phyloP scores from a whole-genome alignment of 2,329 filamentous ascomycete species.

The Penicillium sp. region DNA sequence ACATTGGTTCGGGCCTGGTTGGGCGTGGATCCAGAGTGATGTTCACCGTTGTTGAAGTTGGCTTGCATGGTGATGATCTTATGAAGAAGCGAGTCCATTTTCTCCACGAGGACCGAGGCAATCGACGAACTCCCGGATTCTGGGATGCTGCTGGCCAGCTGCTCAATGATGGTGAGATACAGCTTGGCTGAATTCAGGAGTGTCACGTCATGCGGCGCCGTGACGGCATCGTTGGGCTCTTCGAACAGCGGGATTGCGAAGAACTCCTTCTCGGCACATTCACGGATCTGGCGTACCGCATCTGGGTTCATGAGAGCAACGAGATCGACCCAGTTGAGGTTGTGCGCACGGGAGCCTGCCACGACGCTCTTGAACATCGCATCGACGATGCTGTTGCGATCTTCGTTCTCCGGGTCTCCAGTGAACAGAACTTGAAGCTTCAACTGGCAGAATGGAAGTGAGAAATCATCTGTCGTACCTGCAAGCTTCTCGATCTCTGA shows the following conservation, averaged over 20 bases:
- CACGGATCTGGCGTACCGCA: conserved; percentile 40
- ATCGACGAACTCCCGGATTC: conserved; percentile 33
- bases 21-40: conserved; percentile 9
- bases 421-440: conserved; percentile 43
- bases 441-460: conserved; percentile 43
- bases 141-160: conserved; percentile 38
- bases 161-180: conserved; percentile 41
- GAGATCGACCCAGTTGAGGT: conserved; percentile 40
- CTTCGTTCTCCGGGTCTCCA: conserved; percentile 26
- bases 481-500: conserved; percentile 37
- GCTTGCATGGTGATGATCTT: conserved; percentile 33
- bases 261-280: conserved; percentile 43
- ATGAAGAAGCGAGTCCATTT: conserved; percentile 40
- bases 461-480: conserved; percentile 41
- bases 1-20: conserved; percentile 23
- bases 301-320: conserved; percentile 40
- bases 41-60: conserved; percentile 19
- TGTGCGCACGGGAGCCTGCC: conserved; percentile 33
- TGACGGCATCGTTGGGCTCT: conserved; percentile 11
- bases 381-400: conserved; percentile 36
- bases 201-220: conserved; percentile 10
- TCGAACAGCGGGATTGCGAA: conserved; percentile 37
- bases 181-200: conserved; percentile 35
- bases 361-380: conserved; percentile 42
- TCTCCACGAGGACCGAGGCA: conserved; percentile 39